Percentiles rank a stretch among this genome's conserved stretches.
Conservation (phyloP, 208 protist genomes). For the Trichomonas gallinae region DNA sequence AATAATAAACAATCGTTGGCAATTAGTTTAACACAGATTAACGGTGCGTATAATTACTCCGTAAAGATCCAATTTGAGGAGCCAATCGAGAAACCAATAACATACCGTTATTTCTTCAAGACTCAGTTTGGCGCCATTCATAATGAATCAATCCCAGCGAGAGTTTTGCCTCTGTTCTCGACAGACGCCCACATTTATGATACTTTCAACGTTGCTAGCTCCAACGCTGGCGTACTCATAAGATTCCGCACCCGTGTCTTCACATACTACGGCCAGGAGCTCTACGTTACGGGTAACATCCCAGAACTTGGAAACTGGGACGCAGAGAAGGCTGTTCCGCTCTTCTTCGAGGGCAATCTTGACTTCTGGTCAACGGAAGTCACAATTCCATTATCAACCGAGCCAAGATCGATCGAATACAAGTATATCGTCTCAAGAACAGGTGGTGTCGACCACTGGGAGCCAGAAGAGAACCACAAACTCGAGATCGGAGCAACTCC, state of each 20-base stretch:
- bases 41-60: neutral
- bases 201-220: neutral
- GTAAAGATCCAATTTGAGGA: no score
- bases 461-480: neutral
- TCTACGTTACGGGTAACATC: neutral
- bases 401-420: neutral
- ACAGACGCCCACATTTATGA: neutral
- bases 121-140: neutral
- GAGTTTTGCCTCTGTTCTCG: neutral
- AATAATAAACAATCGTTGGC: neutral
- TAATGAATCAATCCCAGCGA: neutral
- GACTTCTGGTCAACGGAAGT: neutral
- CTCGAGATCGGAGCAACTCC: neutral
- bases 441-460: neutral
- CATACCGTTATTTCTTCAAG: neutral
- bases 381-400: neutral
- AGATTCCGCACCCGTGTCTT: neutral
- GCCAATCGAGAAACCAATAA: no score
- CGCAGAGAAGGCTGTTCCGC: neutral
- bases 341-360: neutral
- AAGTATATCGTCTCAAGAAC: neutral
- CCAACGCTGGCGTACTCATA: neutral
- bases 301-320: neutral
- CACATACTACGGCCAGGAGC: neutral
- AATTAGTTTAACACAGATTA: neutral